Conservation (phyloP, 192 early-diverging fungal species). For the Coemansia nantahalensis region DNA sequence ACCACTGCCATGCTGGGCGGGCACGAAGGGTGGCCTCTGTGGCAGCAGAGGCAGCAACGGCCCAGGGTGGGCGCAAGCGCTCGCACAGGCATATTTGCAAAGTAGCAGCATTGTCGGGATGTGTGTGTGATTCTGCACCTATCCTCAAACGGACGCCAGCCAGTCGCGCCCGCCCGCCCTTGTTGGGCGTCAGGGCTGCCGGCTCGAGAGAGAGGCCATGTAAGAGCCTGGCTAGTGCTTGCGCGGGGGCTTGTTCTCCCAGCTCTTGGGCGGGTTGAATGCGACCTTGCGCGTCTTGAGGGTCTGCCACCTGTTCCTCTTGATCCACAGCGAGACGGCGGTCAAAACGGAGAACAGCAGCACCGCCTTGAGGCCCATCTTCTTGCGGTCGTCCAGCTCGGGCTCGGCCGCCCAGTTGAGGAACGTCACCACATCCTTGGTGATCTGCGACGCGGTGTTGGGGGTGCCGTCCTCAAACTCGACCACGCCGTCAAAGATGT, state of each 20-base stretch:
- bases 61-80: no score
- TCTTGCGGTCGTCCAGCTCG: conserved; percentile 95
- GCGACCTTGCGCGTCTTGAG: conserved; percentile 94
- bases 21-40: no score
- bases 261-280: conserved; percentile 59
- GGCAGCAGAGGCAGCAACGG: no score
- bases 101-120: no score
- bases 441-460: conserved; percentile 92
- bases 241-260: conserved; percentile 21
- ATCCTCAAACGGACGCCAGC: no score
- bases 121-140: no score
- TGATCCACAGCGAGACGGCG: conserved; percentile 80
- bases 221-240: conserved; percentile 21
- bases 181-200: no score
- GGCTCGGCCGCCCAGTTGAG: conserved; percentile 95
- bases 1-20: no score
- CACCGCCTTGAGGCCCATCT: conserved; percentile 89
- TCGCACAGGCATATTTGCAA: no score
- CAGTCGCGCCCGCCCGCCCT: no score
- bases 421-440: conserved; percentile 95
- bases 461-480: conserved; percentile 98
- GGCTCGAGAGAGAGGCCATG: no score
- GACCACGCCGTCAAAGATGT: conserved; percentile 89
- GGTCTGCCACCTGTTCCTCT: conserved; percentile 89
- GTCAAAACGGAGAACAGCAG: conserved; percentile 68